phyloP scores from a whole-genome alignment of 139 green algal species.

The Micractinium sp. region DNA sequence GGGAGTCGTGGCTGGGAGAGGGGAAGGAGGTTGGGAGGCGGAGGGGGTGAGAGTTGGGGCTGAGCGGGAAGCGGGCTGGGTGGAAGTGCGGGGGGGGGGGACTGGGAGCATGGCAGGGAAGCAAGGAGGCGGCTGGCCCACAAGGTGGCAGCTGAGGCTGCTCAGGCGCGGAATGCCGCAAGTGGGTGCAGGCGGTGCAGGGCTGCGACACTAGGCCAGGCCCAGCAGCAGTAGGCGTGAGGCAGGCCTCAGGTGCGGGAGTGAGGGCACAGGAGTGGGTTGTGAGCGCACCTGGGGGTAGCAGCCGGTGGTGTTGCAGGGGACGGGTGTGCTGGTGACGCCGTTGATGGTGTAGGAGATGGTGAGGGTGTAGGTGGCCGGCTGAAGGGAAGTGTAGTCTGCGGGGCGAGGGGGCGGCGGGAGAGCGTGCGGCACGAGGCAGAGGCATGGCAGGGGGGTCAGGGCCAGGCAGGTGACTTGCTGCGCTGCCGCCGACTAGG shows the following conservation, averaged over 20 bases:
- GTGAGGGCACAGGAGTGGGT: not conserved
- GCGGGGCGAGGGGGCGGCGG: not conserved
- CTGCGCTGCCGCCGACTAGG: not conserved
- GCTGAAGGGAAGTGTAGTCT: constrained; percentile 26
- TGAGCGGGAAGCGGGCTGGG: not conserved
- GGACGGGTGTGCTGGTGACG: not conserved
- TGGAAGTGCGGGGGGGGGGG: not conserved
- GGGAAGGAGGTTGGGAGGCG: not conserved
- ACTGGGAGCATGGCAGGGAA: not conserved
- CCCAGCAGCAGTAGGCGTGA: no score
- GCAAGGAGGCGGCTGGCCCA: no score
- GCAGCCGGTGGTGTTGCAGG: constrained; percentile 18
- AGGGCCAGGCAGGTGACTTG: not conserved
- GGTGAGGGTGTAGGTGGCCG: constrained; percentile 3
- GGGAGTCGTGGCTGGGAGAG: no score
- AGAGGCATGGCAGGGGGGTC: not conserved
- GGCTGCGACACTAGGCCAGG: no score
- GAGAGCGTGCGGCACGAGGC: not conserved
- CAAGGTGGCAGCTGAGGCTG: not conserved
- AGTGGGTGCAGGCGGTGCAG: not conserved
- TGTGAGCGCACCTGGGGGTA: constrained; percentile 10
- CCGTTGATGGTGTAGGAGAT: constrained; percentile 15
- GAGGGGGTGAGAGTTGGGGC: not conserved
- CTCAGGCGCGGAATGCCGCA: not conserved
- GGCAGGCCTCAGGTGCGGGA: not conserved